phyloP scores from a whole-genome alignment of 345 rosid species.

The Heritiera fomes region DNA sequence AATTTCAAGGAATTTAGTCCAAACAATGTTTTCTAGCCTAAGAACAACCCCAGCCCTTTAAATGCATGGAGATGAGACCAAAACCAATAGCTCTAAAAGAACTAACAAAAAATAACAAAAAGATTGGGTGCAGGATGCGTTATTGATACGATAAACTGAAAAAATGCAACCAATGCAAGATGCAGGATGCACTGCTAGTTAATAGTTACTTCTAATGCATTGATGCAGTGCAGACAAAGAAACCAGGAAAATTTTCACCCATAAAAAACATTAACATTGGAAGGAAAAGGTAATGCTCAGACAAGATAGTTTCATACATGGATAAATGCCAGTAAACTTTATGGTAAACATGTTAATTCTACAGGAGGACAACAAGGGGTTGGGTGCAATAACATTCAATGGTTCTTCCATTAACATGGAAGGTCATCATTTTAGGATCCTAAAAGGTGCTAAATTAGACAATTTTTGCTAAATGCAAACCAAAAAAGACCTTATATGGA shows the following conservation, averaged over 20 bases:
- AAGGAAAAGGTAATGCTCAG: background rate
- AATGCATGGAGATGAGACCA: background rate
- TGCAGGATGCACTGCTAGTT: no score
- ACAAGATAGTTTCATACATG: background rate
- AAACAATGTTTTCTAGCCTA: background rate
- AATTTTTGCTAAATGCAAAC: background rate
- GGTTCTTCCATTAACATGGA: background rate
- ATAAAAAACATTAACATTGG: no score
- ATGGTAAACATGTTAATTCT: background rate
- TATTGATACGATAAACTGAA: background rate
- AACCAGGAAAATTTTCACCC: background rate
- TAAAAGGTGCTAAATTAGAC: background rate
- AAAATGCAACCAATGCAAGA: background rate
- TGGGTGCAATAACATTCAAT: background rate
- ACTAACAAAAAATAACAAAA: no score
- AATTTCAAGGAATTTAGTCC: no score
- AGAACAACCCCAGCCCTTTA: no score
- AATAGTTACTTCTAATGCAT: no score
- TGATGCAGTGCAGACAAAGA: background rate
- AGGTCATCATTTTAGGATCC: background rate
- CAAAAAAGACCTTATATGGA: background rate
- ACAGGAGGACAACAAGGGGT: background rate
- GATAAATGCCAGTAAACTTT: background rate
- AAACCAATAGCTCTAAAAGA: background rate
- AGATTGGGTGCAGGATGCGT: background rate